These are phyloP conservation scores for Crepidotus sp. DNA, from an alignment of 1,284 basidiomycete species.

Conservation along the genomic window DNA sequence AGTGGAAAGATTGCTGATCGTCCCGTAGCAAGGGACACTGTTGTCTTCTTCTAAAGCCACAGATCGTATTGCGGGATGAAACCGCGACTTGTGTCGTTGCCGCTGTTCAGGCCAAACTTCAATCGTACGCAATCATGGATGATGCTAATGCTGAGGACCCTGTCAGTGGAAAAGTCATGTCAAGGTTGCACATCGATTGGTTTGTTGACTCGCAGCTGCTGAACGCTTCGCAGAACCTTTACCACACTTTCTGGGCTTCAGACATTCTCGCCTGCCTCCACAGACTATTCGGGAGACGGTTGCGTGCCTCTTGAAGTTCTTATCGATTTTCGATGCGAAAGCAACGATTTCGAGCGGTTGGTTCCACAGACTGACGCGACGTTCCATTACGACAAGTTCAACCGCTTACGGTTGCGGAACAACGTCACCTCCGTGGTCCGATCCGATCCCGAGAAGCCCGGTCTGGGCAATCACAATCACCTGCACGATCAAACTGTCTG, in stretches of 20 bases:
- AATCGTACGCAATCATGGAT: constrained; percentile 80
- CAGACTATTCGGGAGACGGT: constrained; percentile 32
- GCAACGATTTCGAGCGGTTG: constrained; percentile 78
- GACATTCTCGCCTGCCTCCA: constrained; percentile 70
- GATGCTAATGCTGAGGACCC: constrained; percentile 73
- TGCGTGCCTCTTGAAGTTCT: constrained; percentile 84
- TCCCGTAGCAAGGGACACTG: constrained; percentile 44
- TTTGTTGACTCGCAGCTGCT: constrained; percentile 2
- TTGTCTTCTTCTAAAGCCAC: constrained; percentile 84
- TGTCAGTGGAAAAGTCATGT: constrained; percentile 80
- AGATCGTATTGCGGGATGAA: constrained; percentile 75
- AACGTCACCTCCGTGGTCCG: constrained; percentile 45
- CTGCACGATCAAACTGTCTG: constrained; percentile 73
- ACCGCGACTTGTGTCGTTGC: constrained; percentile 67
- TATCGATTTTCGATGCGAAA: constrained; percentile 78
- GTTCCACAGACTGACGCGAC: constrained; percentile 84
- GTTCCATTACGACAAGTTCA: constrained; percentile 92
- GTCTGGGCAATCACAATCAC: constrained; percentile 41
- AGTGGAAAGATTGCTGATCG: too few species aligned
- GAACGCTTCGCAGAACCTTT: constrained; percentile 48
- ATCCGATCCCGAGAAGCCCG: constrained; percentile 24
- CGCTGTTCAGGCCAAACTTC: constrained; percentile 76
- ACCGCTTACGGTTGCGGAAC: constrained; percentile 78
- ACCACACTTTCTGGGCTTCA: constrained; percentile 75
- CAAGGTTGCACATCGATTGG: constrained; percentile 42